Evolutionary conservation across 192 early-diverging fungal species (phyloP).

Genomic region (Oehlia diaphana): DNA sequence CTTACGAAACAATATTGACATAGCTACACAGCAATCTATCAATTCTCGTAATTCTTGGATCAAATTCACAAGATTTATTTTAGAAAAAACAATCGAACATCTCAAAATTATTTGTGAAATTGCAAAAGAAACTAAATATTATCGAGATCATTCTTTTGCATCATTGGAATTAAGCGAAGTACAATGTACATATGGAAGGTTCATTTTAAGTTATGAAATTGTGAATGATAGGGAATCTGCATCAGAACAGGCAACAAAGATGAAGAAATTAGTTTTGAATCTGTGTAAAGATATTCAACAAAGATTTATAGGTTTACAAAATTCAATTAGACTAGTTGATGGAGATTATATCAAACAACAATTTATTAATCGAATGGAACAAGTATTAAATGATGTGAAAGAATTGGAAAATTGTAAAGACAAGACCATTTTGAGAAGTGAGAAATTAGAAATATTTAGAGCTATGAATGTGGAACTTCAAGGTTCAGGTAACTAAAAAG

Average conservation of each 20-base stretch:
- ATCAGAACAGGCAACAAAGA: neutral
- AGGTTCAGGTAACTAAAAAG: neutral
- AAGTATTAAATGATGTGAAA: neutral
- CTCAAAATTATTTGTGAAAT: neutral
- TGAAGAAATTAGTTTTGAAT: neutral
- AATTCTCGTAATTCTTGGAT: neutral
- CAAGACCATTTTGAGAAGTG: neutral
- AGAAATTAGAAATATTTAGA: constrained; percentile 12
- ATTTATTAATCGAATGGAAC: neutral
- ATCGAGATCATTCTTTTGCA: neutral
- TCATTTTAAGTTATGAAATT: neutral
- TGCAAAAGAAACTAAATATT: constrained; percentile 8
- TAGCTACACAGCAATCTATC: neutral
- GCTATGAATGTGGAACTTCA: neutral
- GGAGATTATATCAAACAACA: neutral
- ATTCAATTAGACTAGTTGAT: neutral
- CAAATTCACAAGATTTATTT: neutral
- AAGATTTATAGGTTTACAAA: neutral
- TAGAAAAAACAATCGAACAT: neutral
- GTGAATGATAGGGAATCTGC: neutral
- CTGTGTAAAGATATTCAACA: neutral
- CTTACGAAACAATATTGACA: neutral
- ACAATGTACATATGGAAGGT: neutral
- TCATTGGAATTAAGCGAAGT: neutral
- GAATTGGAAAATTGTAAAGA: neutral